These are phyloP conservation scores for Iris macrosiphon DNA, from an alignment of 106 monocot genomes.

Conservation along the genomic window DNA sequence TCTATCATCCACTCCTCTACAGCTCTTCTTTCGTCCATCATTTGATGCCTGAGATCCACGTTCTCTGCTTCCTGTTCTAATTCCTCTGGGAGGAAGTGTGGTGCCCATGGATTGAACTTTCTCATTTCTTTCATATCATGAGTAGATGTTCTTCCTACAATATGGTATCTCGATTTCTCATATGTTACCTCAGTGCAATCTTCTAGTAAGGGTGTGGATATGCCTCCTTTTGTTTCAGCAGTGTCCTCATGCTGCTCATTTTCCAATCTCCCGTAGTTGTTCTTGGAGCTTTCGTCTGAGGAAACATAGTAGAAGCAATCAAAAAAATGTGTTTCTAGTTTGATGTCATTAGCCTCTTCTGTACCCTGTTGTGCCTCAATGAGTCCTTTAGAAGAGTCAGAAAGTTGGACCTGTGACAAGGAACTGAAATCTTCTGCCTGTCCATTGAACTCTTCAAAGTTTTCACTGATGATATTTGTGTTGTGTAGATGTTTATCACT, in stretches of 20 bases:
- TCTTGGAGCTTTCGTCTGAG: not conserved
- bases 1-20: constrained; percentile 80
- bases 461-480: too few species aligned
- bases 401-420: not conserved
- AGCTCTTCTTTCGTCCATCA: constrained; percentile 47
- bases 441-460: not conserved
- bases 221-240: not conserved
- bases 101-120: constrained; percentile 29
- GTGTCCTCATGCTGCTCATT: not conserved
- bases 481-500: not conserved
- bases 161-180: constrained; percentile 6
- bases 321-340: not conserved
- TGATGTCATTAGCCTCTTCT: not conserved
- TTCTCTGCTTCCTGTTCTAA: constrained; percentile 41
- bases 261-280: not conserved
- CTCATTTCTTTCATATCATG: constrained; percentile 7
- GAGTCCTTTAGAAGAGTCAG: not conserved
- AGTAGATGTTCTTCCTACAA: constrained; percentile 6
- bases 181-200: not conserved
- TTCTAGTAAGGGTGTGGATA: not conserved
- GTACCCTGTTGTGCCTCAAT: not conserved
- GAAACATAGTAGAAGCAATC: not conserved
- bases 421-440: not conserved
- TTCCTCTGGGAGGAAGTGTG: constrained; percentile 24
- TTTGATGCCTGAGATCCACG: constrained; percentile 60